Base-by-base conservation (phyloP, 805 yeast species). In the Candida adriatica region DNA sequence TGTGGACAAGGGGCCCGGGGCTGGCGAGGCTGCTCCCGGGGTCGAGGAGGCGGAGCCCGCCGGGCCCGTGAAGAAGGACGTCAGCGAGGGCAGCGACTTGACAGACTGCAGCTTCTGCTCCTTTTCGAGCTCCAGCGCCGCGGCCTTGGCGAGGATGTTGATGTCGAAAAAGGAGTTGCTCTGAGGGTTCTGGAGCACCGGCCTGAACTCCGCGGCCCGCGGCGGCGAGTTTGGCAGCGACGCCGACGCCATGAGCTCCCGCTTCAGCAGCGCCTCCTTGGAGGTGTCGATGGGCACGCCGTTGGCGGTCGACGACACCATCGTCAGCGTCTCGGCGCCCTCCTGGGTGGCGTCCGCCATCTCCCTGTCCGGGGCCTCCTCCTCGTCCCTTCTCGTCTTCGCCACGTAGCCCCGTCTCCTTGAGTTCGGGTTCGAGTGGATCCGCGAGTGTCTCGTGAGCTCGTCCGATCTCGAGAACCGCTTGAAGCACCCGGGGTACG, bases 381-480 rank as follows among this genome's bases (percentile, higher is more conserved):
- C 8, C 5, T 13, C 13, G 28, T 8, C 10, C 16, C 10, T 25
- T 26, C 35, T 42, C 30, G 59, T 60, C 54, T 61, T 62, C 46
- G 59, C 54, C 31, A 64, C 55, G 30, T 66, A 65, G 20, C 66
- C 68, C 52, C 75, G 71, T 47, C 80, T 75, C 52, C 79, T 68
- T 18, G 81, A 73, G 33, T 75, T 73, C 13, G 86, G 83, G 44
- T 79, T 79, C 16, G 77, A 73, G 53, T 81, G 88, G 36, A 79
- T 80, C 38, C 87, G 63, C 29, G 72, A 62, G 52, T 80, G 90
- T 50, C 90, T 66, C 10, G 86, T 80, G 31, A 80, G 59, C 50
- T 80, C 90, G 53, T 80, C 90, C 18, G 79, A 72, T 35, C 90
- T 60, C 28, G 80, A 70, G 48, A 80, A 80, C 38, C 69, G 64